Conservation (phyloP, 1,284 basidiomycete species). For the Gymnopus androsaceus region DNA sequence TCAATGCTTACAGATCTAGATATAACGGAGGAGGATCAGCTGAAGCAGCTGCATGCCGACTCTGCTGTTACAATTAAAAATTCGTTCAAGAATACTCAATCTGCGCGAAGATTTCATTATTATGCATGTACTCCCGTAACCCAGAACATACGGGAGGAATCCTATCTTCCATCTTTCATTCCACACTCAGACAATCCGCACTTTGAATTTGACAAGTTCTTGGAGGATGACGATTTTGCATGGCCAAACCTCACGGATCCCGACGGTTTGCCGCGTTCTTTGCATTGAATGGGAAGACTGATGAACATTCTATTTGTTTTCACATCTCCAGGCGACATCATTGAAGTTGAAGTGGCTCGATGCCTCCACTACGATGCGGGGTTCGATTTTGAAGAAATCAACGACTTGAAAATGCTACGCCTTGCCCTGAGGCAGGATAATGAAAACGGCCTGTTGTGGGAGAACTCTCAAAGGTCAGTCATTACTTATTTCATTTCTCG, state of each 20-base stretch:
- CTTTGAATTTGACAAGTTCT: constrained; percentile 33
- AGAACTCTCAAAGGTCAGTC: constrained; percentile 32
- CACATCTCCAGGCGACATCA: constrained; percentile 32
- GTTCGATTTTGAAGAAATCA: constrained; percentile 30
- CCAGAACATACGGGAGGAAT: constrained; percentile 23
- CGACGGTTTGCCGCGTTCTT: constrained; percentile 37
- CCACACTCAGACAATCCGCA: constrained; percentile 37
- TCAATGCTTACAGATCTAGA: not conserved
- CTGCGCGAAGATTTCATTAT: constrained; percentile 22
- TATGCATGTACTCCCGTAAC: constrained; percentile 36
- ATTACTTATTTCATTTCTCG: not conserved
- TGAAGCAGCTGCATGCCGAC: not conserved
- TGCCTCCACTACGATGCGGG: constrained; percentile 27
- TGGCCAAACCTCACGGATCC: constrained; percentile 31
- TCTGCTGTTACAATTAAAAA: not conserved
- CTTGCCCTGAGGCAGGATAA: constrained; percentile 18
- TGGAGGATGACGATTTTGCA: constrained; percentile 22
- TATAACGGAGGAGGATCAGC: not conserved
- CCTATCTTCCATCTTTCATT: constrained; percentile 26
- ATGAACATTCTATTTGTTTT: not conserved
- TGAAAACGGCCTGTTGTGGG: constrained; percentile 34
- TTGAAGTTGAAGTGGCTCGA: constrained; percentile 36
- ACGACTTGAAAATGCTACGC: constrained; percentile 25
- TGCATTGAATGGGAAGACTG: not conserved
- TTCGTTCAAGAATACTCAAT: not conserved